Base-by-base conservation (phyloP, 306 rosid genomes). In the Canavalia ensiformis region DNA sequence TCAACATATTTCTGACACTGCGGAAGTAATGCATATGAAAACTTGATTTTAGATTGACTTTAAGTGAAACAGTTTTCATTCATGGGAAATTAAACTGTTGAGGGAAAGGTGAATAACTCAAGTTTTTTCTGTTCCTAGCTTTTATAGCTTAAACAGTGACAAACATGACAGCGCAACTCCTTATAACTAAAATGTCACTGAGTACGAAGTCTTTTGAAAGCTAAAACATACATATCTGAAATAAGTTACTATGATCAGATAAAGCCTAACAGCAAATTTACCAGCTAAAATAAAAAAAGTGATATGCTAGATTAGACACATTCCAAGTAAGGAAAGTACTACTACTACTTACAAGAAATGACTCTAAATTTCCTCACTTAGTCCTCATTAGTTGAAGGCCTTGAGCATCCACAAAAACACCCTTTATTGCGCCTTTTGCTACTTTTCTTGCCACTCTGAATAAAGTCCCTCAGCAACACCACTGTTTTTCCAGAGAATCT, bases 391-490 rank as follows among this genome's bases (percentile, higher is more conserved):
- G 91, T 83, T 37, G 90, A 68, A 47, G 98, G 91, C 89, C 86
- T 90, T 69, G 90, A 65, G 80, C 93, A 91, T 74, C 94, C 98
- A 81, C 98, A 88, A 63, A 88, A 85, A 44, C 94, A 77, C 31
- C 72, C 72, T 82, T 90, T 96, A 68, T 41, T 88, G 65, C 85
- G 87, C 87, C 82, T 89, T 75, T 86, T 90, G 31, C 79, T 80
- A 51, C 75, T 85, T 76, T 76, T 92, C 87, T 86, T 82, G 37
- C 91, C 90, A 57, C 55, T 89, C 83, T 88, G 86, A 78, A 96
- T 90, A 29, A 96, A 93, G 72, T 96, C 92, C 83, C 90, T 88
- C 74, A 96, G 86, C 59, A 94, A 86, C 35, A 92, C 78, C 62
- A 94, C 91, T 0, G 98, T 91, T 82, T 83, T 87, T 35, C 84